Evolutionary conservation across 23 red algal species (phyloP).

Genomic region (Gracilaria gracilis): DNA sequence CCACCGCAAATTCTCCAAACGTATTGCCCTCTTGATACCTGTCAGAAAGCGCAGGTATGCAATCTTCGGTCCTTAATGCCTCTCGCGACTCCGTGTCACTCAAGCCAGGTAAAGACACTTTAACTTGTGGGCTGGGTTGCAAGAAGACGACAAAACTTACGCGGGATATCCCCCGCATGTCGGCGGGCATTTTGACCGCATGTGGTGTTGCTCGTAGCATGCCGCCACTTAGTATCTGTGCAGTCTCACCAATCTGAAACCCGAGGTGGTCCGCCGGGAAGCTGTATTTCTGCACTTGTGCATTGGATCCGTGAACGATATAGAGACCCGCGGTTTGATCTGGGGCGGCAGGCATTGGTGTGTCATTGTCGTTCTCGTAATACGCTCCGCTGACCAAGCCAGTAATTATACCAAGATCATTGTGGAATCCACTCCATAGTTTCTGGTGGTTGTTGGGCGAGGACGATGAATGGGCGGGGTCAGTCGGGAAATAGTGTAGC

Average conservation of each 20-base stretch:
- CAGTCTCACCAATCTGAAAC: conserved; percentile 74
- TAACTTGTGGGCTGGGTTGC: conserved; percentile 33
- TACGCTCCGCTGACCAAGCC: conserved; percentile 21
- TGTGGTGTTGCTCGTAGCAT: conserved; percentile 72
- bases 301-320: neutral
- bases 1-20: conserved; percentile 40
- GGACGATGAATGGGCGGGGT: neutral
- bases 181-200: conserved; percentile 38
- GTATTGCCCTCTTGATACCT: conserved; percentile 35
- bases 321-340: conserved; percentile 47
- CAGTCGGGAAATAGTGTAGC: conserved; percentile 61
- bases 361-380: conserved; percentile 19
- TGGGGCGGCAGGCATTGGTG: neutral
- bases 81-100: neutral
- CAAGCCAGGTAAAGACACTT: conserved; percentile 20
- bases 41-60: conserved; percentile 46
- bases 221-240: conserved; percentile 60
- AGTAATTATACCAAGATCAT: conserved; percentile 68
- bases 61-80: conserved; percentile 30
- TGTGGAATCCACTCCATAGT: conserved; percentile 75
- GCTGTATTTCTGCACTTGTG: neutral
- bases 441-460: neutral
- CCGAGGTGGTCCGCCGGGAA: conserved; percentile 53
- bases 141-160: conserved; percentile 62
- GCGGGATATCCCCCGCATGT: conserved; percentile 12